Percentiles rank a stretch among this genome's conserved stretches.
Evolutionary conservation across 768 basidiomycete species (phyloP).

Genomic region (Boletus tomentosulus): DNA sequence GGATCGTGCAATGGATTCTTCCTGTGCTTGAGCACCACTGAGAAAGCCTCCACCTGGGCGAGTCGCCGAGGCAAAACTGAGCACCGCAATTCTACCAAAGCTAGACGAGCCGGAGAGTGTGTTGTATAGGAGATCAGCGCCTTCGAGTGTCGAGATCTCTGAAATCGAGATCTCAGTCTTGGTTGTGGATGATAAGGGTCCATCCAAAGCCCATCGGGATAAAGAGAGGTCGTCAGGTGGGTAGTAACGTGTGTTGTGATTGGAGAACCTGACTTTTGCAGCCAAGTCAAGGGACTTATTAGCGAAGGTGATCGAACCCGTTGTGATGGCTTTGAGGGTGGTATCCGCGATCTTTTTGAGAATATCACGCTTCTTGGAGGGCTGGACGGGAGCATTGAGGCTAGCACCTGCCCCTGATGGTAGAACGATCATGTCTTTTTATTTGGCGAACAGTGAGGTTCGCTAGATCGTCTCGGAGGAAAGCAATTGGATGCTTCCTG

Average conservation of each 20-base stretch:
- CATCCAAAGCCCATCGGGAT: constrained; percentile 40
- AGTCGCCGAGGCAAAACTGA: constrained; percentile 76
- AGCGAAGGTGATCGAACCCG: constrained; percentile 38
- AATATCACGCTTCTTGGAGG: constrained; percentile 6
- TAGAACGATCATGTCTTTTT: background rate
- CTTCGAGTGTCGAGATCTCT: constrained; percentile 63
- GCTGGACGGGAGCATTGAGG: background rate
- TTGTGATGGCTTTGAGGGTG: constrained; percentile 46
- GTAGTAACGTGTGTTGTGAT: constrained; percentile 49
- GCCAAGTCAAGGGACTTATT: constrained; percentile 32
- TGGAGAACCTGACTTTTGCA: constrained; percentile 31
- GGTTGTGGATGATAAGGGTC: constrained; percentile 7
- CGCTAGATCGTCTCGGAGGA: background rate
- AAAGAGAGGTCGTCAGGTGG: constrained; percentile 42
- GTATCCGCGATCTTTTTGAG: constrained; percentile 45
- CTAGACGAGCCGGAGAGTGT: constrained; percentile 9
- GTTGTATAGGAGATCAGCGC: constrained; percentile 42
- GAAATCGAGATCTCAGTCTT: constrained; percentile 43
- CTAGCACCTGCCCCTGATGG: background rate
- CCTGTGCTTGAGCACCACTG: constrained; percentile 70
- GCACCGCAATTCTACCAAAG: constrained; percentile 48
- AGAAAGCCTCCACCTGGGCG: constrained; percentile 76
- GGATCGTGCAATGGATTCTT: constrained; percentile 75
- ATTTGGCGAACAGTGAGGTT: background rate
- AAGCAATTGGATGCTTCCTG: background rate